Evolutionary conservation across 192 early-diverging fungal species (phyloP), one percentile per base, ranked within the genome.

Genomic region (Backusella sp.): DNA sequence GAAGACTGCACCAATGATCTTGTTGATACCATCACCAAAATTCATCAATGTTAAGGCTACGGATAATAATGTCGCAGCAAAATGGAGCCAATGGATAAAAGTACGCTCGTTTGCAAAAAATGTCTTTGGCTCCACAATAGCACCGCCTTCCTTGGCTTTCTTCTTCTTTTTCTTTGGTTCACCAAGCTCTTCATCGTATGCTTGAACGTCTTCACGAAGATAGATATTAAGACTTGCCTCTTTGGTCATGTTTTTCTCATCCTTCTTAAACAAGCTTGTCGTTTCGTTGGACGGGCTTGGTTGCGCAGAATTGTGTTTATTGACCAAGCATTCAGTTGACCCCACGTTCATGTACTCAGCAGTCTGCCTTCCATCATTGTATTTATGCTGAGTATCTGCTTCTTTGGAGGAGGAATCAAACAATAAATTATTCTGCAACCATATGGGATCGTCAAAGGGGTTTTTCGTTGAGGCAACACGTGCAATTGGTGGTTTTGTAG

Each of bases 31-130:
- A 81, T 95, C 92, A 23, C 94, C 94, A 89, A 93, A 94, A 80
- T 95, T 95, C 17, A 95, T 80, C 74, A 95, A 76, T 6, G 90
- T 90, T 49, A 95, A 77, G 7, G 92, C 90, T 6, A 92, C 78
- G 19, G 88, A 90, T 2, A 90, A 86, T 41, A 95, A 72, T 65
- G 93, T 79, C 9, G 89, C 90, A 8, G 91, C 83, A 81, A 96
- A 94, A 78, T 93, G 90, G 34, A 96, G 83, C 95, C 95, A 97
- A 26, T 94, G 87, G 34, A 96, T 82, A 78, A 96, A 96, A 3
- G 96, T 97, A 41, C 96, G 88, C 81, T 97, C 96, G 78, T 98
- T 98, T 36, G 95, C 95, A 87, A 98, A 97, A 78, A 89, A 97
- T 56, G 95, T 90, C 76, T 98, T 98, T 68, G 94, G 94, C 69